phyloP scores from a whole-genome alignment of 495 filamentous ascomycete species.

The Lichenothelia convexa region DNA sequence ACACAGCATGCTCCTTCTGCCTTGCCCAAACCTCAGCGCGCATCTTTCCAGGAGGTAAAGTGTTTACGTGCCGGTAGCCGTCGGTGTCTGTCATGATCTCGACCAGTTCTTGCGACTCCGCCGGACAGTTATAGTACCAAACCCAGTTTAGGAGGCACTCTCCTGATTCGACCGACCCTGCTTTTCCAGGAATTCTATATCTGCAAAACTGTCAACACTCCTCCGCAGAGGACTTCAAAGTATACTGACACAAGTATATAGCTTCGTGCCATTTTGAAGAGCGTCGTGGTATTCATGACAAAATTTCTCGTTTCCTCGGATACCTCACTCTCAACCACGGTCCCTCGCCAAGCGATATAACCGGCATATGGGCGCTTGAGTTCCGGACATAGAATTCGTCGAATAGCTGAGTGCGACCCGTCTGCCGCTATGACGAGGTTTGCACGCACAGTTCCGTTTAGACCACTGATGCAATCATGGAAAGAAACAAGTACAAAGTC shows the following conservation, averaged over 20 bases:
- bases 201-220: no score
- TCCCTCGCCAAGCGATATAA: slow-evolving; percentile 37
- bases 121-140: no score
- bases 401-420: slow-evolving; percentile 35
- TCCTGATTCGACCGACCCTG: no score
- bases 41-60: slow-evolving; percentile 10
- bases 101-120: no score
- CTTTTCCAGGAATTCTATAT: no score
- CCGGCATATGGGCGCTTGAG: slow-evolving; percentile 34
- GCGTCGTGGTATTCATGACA: slow-evolving; percentile 24
- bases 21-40: slow-evolving; percentile 7
- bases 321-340: slow-evolving; percentile 25
- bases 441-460: slow-evolving; percentile 18
- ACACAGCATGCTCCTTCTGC: slow-evolving; percentile 6
- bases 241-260: slow-evolving; percentile 32
- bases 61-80: slow-evolving; percentile 9
- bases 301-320: slow-evolving; percentile 12
- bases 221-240: no score
- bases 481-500: slow-evolving; percentile 24
- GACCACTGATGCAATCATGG: no score
- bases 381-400: slow-evolving; percentile 27
- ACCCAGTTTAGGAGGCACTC: no score
- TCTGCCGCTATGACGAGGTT: slow-evolving; percentile 37
- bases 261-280: slow-evolving; percentile 25
- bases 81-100: slow-evolving; percentile 11